phyloP scores from a whole-genome alignment of 2,329 filamentous ascomycete genomes.

The Aureobasidium sp. region DNA sequence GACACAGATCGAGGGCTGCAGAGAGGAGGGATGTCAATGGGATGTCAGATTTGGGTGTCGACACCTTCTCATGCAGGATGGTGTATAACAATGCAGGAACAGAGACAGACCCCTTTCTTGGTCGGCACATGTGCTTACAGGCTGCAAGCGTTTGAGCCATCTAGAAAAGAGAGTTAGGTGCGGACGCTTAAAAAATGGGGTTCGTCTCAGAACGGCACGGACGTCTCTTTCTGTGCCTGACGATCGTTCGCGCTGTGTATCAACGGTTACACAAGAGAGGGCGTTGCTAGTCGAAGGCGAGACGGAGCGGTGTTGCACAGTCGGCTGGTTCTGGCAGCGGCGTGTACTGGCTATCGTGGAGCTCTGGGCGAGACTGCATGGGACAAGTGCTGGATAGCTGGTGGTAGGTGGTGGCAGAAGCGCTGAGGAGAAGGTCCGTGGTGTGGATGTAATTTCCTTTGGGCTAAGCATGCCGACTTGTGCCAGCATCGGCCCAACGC shows the following conservation, averaged over 20 bases:
- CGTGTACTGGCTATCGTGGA: neutral
- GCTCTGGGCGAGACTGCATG: neutral
- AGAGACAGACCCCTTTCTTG: conserved; percentile 6
- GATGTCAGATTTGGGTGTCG: neutral
- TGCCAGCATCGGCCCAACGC: conserved; percentile 10
- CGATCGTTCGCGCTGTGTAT: conserved; percentile 6
- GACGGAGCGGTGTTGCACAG: neutral
- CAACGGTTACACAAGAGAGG: conserved; percentile 4
- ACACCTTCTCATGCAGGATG: neutral
- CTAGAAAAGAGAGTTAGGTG: conserved; percentile 11
- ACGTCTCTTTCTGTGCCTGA: neutral
- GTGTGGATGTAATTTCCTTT: conserved; percentile 9
- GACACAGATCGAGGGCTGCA: neutral
- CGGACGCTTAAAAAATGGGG: conserved; percentile 11
- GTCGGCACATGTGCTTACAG: conserved; percentile 2
- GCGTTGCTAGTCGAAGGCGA: neutral
- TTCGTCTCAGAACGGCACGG: neutral
- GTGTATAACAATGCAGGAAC: conserved; percentile 2
- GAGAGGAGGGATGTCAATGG: neutral
- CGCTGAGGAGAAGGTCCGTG: conserved; percentile 3
- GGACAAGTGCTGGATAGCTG: neutral
- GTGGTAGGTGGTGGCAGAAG: neutral
- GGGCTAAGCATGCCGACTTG: conserved; percentile 3
- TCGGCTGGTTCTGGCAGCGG: neutral
- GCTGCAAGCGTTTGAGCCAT: conserved; percentile 1